phyloP scores from a whole-genome alignment of 106 monocot species.

The Posidonia australis region DNA sequence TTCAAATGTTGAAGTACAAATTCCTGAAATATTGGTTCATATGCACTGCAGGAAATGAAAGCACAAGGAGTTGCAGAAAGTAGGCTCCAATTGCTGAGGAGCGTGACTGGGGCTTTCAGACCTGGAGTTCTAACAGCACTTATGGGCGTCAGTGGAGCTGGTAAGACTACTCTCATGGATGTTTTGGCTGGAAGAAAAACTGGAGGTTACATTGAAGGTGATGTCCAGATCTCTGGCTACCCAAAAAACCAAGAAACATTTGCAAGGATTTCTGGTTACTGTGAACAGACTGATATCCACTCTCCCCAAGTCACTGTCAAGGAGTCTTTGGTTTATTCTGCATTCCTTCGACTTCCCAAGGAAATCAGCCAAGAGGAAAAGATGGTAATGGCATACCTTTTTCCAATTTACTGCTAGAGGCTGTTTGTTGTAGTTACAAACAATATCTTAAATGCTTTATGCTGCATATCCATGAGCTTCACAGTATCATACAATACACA shows the following conservation, averaged over 20 bases:
- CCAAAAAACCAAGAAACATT: slow-evolving; percentile 55
- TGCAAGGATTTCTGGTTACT: slow-evolving; percentile 62
- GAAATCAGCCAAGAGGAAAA: slow-evolving; percentile 34
- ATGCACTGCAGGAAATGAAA: slow-evolving; percentile 47
- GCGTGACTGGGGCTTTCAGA: slow-evolving; percentile 49
- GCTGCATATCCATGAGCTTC: too few species aligned
- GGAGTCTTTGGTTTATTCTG: slow-evolving; percentile 58
- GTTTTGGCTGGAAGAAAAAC: slow-evolving; percentile 71
- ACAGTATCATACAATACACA: too few species aligned
- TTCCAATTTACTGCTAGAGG: background rate
- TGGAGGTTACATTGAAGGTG: slow-evolving; percentile 62
- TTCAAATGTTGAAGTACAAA: too few species aligned
- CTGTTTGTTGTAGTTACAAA: background rate
- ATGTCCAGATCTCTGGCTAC: slow-evolving; percentile 50
- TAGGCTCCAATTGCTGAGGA: slow-evolving; percentile 48
- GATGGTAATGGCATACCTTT: slow-evolving; percentile 14
- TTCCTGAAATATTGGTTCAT: background rate
- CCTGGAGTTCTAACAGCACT: slow-evolving; percentile 67
- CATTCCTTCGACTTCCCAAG: slow-evolving; percentile 50
- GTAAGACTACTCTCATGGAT: slow-evolving; percentile 80
- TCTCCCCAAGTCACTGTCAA: slow-evolving; percentile 59
- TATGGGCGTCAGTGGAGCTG: slow-evolving; percentile 73
- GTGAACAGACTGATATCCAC: slow-evolving; percentile 70
- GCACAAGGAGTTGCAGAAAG: slow-evolving; percentile 39
- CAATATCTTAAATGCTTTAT: too few species aligned